Evolutionary conservation across 2,329 filamentous ascomycete species (phyloP), one percentile per base, ranked within the genome.

Genomic region (Trichophyton equinum): DNA sequence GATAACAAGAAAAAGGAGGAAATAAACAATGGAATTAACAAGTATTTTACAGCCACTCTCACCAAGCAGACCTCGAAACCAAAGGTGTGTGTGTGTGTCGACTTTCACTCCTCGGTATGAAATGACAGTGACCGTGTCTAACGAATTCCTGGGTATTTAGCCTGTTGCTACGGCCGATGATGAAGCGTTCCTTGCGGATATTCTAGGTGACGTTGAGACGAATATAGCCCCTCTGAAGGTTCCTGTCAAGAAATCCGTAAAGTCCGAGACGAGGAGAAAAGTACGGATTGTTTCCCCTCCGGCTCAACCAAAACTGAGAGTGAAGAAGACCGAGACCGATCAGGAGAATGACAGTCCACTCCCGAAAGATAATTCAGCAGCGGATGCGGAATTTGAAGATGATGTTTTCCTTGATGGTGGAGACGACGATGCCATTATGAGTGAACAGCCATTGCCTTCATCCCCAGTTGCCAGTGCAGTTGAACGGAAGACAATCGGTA

Each of bases 21-120:
- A 72, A 89, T 91, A 66, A 91, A 95, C 73, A 88, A 88, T 69
- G 88, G 91, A 67, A 97, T 99, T 71, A 91, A 87, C 74, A 92
- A 95, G 69, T 99, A 95, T 75, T 97, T 99, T 72, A 92, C 83
- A 66, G 88, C 87, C 67, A 90, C 89, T 60, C 82, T 83, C 38
- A 78, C 79, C 9, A 40, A 76, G 62, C 81, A 81, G 65, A 74
- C 81, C 58, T 79, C 86, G 13, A 97, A 96, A 72, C 81, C 87
- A 18, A 97, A 96, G 82, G 90, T 91, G 74, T 62, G 57, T 20
- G 22, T 22, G 22, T n/a, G n/a, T n/a, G n/a, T n/a, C n/a, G n/a
- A 6, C 38, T 22, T 11, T 74, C 66, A 40, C 47, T 30, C 18
- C 11, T 57, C 15, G 56, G 60, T 25, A 38, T 9, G 13, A 38